A percentile compares a stretch with the other conserved stretches of the same genome.
These are phyloP conservation scores for Coemansia sp. DNA, from an alignment of 192 early-diverging fungal genomes.

Conservation along the genomic window DNA sequence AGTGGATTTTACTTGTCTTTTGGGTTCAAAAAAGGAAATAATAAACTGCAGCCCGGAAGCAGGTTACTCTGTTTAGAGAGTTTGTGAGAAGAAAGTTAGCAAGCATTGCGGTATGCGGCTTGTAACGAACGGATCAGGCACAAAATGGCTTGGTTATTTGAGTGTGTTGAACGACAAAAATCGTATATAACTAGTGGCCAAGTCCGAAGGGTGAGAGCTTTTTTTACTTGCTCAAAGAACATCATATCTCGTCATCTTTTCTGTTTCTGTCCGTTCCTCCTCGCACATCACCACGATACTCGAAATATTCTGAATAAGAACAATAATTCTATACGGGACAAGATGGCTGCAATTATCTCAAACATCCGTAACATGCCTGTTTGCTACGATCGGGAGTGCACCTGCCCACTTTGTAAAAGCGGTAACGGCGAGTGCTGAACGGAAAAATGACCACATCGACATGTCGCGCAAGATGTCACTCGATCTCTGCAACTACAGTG, in stretches of 20 bases:
- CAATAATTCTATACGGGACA: too few species aligned
- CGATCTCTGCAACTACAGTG: neutral
- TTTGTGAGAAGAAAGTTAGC: constrained; percentile 2
- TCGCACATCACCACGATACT: too few species aligned
- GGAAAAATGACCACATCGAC: neutral
- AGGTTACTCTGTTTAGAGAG: neutral
- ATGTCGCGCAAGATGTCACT: neutral
- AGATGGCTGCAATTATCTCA: neutral
- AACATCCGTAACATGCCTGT: constrained; percentile 1
- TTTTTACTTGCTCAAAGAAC: neutral
- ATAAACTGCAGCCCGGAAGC: neutral
- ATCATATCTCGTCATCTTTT: neutral
- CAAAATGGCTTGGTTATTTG: neutral
- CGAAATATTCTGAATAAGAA: neutral
- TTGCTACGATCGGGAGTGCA: constrained; percentile 29
- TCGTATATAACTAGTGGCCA: neutral
- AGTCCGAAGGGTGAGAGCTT: neutral
- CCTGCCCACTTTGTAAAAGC: constrained; percentile 33
- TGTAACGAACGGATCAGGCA: neutral
- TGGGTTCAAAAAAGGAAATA: neutral
- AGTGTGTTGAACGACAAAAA: neutral
- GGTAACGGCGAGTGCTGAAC: constrained; percentile 13
- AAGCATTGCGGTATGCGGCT: neutral
- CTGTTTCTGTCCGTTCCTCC: neutral
- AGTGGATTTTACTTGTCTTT: neutral